These are phyloP conservation scores for Talaromyces albobiverticillius DNA, from an alignment of 2,329 filamentous ascomycete species.

Conservation along the genomic window DNA sequence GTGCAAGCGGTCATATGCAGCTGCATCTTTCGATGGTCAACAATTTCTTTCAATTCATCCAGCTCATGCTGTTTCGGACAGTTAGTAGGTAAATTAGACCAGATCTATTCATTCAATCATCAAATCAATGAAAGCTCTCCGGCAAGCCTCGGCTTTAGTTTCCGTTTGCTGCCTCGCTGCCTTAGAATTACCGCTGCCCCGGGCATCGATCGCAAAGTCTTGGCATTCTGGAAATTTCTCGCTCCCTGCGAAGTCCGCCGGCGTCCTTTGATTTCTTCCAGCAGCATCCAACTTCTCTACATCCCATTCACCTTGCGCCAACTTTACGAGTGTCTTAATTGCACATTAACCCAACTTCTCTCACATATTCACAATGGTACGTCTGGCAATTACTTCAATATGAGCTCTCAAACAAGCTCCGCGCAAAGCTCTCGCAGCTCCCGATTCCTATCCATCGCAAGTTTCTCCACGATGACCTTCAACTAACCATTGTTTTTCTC, in stretches of 20 bases:
- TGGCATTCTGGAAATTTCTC: slow-evolving; percentile 48
- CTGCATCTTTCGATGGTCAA: too few relatives aligned
- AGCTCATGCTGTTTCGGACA: too few relatives aligned
- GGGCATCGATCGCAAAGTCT: slow-evolving; percentile 25
- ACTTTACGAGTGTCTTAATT: not conserved
- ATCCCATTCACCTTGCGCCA: too few relatives aligned
- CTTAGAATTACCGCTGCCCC: not conserved
- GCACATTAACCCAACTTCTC: not conserved
- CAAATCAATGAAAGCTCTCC: not conserved
- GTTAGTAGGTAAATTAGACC: not conserved
- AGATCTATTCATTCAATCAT: not conserved
- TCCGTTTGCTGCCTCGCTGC: slow-evolving; percentile 9
- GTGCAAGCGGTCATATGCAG: too few relatives aligned
- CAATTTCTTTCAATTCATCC: too few relatives aligned
- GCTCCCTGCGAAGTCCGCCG: slow-evolving; percentile 27
- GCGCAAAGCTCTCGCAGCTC: slow-evolving; percentile 4
- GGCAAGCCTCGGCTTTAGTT: slow-evolving; percentile 29
- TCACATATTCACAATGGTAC: slow-evolving; percentile 14
- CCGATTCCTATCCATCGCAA: slow-evolving; percentile 1
- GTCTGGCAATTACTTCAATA: not conserved
- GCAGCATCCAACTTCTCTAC: not conserved
- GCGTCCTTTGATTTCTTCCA: slow-evolving; percentile 24
- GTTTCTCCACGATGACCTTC: not conserved
- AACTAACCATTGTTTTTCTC: not conserved
- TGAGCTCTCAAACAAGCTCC: slow-evolving; percentile 2